These are phyloP conservation scores for Argentina anserina DNA, from an alignment of 306 rosid species.

Conservation along the genomic window DNA sequence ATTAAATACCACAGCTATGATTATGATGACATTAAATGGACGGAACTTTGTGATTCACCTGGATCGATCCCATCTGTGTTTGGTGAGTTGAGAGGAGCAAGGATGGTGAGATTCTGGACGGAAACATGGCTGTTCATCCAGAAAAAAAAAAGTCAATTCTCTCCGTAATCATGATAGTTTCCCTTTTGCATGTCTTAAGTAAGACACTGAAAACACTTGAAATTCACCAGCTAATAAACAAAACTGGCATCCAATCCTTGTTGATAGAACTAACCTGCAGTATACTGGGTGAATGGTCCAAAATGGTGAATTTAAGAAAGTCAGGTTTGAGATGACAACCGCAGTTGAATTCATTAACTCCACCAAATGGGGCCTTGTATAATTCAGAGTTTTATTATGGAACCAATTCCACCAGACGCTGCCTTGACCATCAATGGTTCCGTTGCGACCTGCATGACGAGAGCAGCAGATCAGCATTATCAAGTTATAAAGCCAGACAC, in stretches of 20 bases:
- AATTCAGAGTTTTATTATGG: constrained; percentile 52
- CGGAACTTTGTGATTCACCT: constrained; percentile 40
- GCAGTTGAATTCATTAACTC: constrained; percentile 69
- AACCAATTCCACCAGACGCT: constrained; percentile 71
- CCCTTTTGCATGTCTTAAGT: constrained; percentile 38
- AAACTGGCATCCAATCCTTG: constrained; percentile 14
- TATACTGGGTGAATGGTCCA: constrained; percentile 83
- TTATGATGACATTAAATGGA: not conserved
- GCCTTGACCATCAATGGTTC: constrained; percentile 74
- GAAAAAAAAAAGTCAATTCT: constrained; percentile 53
- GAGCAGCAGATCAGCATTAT: constrained; percentile 21
- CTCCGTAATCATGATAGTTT: constrained; percentile 39
- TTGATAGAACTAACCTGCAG: constrained; percentile 63
- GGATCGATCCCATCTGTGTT: constrained; percentile 83
- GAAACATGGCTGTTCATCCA: constrained; percentile 67
- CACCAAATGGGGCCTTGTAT: constrained; percentile 78
- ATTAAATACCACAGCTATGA: too few species aligned
- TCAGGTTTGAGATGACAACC: constrained; percentile 66
- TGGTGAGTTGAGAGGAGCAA: constrained; percentile 70
- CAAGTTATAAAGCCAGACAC: constrained; percentile 22
- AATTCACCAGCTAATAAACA: constrained; percentile 24
- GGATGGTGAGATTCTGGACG: constrained; percentile 54
- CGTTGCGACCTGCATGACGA: constrained; percentile 58
- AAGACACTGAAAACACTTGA: constrained; percentile 28
- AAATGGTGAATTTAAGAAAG: constrained; percentile 72